These are phyloP conservation scores for Elaeagnus macrophylla DNA, from an alignment of 306 rosid species.

Conservation along the genomic window DNA sequence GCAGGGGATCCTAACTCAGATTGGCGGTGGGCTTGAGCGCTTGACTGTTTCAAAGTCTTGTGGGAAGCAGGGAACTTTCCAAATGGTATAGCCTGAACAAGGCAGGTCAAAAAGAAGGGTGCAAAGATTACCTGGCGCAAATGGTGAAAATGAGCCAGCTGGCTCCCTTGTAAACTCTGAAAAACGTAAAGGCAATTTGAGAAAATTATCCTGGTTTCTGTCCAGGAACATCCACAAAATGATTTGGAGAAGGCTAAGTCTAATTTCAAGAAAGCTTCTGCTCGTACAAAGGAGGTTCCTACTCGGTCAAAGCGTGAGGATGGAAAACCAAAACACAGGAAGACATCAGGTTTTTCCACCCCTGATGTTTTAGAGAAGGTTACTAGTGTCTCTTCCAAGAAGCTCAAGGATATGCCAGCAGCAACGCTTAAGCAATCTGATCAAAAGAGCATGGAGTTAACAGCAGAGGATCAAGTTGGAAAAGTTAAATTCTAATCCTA, in stretches of 20 bases:
- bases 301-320: background rate
- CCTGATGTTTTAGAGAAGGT: constrained; percentile 11
- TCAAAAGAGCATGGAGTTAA: constrained; percentile 9
- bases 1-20: constrained; percentile 19
- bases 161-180: constrained; percentile 15
- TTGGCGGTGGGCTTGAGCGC: constrained; percentile 25
- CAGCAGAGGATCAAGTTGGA: constrained; percentile 9
- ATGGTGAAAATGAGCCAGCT: constrained; percentile 16
- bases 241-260: constrained; percentile 19
- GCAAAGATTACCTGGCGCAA: constrained; percentile 13
- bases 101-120: constrained; percentile 15
- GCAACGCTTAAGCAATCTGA: constrained; percentile 7
- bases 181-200: constrained; percentile 18
- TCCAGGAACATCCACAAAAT: constrained; percentile 15
- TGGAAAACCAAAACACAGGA: constrained; percentile 10
- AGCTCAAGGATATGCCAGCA: constrained; percentile 9
- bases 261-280: constrained; percentile 12
- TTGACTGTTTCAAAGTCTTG: constrained; percentile 18
- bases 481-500: constrained; percentile 13
- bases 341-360: constrained; percentile 6
- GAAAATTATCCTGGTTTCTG: constrained; percentile 20
- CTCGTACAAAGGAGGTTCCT: constrained; percentile 9
- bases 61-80: constrained; percentile 12
- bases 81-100: constrained; percentile 12
- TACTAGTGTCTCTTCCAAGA: constrained; percentile 8